Evolutionary conservation across 2,329 filamentous ascomycete species (phyloP), one percentile per base, ranked within the genome.

Genomic region (Neonectria faginata): DNA sequence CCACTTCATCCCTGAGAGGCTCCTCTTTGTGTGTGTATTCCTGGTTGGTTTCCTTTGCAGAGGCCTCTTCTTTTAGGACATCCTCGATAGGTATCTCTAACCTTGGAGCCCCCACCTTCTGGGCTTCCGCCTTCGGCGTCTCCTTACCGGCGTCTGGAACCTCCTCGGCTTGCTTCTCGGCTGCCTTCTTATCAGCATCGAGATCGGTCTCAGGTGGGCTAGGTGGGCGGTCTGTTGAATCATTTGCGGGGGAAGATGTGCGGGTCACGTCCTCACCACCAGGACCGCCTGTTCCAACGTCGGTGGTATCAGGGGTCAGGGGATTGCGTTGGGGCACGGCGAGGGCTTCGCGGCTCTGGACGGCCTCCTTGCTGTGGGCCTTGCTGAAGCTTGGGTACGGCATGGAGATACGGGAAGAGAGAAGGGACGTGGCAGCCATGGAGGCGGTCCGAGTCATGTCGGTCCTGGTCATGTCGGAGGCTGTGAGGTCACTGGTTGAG

Each of bases 371-470:
- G 83, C 93, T 97, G 78, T 97, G 93, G 12, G 92, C 92, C 80
- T 97, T 97, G 80, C 92, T 96, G 79, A 97, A 93, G 11, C 86
- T 85, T 2, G 94, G 93, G 76, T 97, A 97, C 7, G 92, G 91
- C 45, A 92, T 76, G 66, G 85, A 86, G 36, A 83, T 76, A 29
- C 84, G 83, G 57, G 85, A 82, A 16, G 72, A 73, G 25, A 73
- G 58, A 33, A 73, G 66, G 33, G 72, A 74, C 3, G 70, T 68
- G 64, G 77, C 80, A 48, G 79, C 76, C 22, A 80, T 66, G 22
- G 75, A 76, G 8, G 60, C 41, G 8, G 77, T 75, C 50, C 74
- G 77, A 56, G 78, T 76, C 55, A 86, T 75, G 72, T 84, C 83
- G 8, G 77, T 75, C 51, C 74, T 77, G 55, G 79, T 76, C 56